Base-by-base conservation (phyloP, 179 eudicot genomes). In the Silene coronaria region DNA sequence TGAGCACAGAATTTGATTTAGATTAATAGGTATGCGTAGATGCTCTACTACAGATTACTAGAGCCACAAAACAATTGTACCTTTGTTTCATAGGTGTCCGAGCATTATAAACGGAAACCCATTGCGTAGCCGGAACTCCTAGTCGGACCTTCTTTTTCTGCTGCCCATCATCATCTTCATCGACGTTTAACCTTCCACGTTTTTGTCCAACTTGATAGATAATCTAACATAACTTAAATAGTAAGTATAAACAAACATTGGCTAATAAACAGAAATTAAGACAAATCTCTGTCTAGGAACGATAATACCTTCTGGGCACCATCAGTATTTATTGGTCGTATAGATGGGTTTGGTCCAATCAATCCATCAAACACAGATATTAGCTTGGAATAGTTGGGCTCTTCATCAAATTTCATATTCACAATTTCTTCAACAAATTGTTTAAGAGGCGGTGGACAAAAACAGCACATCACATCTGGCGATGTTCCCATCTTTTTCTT, bases 401-500 rank as follows among this genome's bases (percentile, higher is more conserved):
- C 96, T 79, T 92, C 97, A 70, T 92, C 97, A 80, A 92, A 92
- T 82, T 92, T 92, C 96, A 92, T 85, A 82, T 92, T 92, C 46
- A 89, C 88, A 77, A 90, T 95, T 75, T 83, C 70, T 77, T 92
- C 96, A 55, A 90, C 90, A 84, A 87, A 92, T 77, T 82, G 87
- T 76, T 79, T 92, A 6, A 92, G 83, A 80, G 97, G 87, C 17
- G 87, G 82, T 24, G 93, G 91, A 72, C 96, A 90, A 77, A 89
- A 89, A 86, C 93, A 87, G 65, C 96, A 92, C 78, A 92, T 46
- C 55, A 81, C 80, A 70, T 92, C 96, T 51, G 96, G 96, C 68
- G 97, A 90, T 51, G 93, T 92, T 45, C 91, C 86, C 96, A 92
- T 92, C 85, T 92, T 92, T 82, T 92, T 92, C 84, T 92, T 92